Evolutionary conservation across 164 flowering plant genomes (phyloP), one percentile per base, ranked within the genome.

Genomic region (Platanus orientalis): DNA sequence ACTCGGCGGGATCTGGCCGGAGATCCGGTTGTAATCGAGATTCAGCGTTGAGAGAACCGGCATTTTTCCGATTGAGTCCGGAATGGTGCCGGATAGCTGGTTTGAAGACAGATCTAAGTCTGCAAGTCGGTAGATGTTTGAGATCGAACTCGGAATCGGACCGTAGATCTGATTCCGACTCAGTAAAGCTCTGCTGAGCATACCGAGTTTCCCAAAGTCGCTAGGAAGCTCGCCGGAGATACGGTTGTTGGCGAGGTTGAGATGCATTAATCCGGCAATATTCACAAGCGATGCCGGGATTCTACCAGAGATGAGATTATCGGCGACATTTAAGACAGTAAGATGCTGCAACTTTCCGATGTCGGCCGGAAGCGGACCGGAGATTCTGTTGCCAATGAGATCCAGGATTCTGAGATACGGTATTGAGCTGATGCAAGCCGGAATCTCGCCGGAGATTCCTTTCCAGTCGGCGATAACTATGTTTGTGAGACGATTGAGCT

Each of bases 131-230:
- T 84, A 77, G 7, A 92, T 84, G 49, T 59, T 45, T 0, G 86
- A 69, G 10, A 92, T 58, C 2, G 96, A 83, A 14, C 32, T 26
- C 16, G 96, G 98, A 26, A 92, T 80, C 19, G 68, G 42, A 1
- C 96, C 98, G 40, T 63, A 24, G 51, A 92, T 14, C 54, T 26
- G 67, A 59, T 92, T 92, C 24, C 78, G 66, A 29, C 87, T 78
- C 27, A 92, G 71, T 44, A 92, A 65, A 7, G 92, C 93, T 16
- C 98, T 79, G 72, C 95, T 88, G 49, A 92, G 75, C 98, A 82
- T 89, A 29, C 42, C 51, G 20, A 92, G 80, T 6, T 66, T 68
- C 0, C 86, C 89, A 65, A 90, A 54, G 24, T 76, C 48, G 3
- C 57, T 56, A 0, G 98, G 98, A 3, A 92, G 49, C 1, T 36